phyloP scores from a whole-genome alignment of 805 yeast genomes.

The Metschnikowia aberdeeniae region DNA sequence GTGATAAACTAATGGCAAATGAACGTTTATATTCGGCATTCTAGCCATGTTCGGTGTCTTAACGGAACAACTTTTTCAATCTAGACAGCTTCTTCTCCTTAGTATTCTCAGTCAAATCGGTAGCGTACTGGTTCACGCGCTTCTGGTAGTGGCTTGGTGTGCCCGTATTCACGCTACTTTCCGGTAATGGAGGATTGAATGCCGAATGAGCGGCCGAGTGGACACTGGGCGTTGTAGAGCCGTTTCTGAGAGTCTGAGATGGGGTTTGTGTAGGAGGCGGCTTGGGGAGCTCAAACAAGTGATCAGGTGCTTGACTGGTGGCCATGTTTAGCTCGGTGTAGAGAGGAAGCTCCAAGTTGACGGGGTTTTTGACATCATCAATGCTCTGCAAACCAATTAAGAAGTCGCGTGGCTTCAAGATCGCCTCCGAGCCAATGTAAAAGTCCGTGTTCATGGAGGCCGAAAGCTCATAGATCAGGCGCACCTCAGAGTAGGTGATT shows the following conservation, averaged over 20 bases:
- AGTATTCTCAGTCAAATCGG: slow-evolving; percentile 11
- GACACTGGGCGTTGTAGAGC: background rate
- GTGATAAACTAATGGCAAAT: no score
- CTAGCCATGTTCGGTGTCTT: background rate
- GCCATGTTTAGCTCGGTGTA: slow-evolving; percentile 11
- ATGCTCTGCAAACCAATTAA: slow-evolving; percentile 40
- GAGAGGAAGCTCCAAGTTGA: slow-evolving; percentile 36
- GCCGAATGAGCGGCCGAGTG: background rate
- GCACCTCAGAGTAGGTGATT: slow-evolving; percentile 73
- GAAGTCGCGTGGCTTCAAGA: slow-evolving; percentile 51
- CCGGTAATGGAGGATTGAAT: slow-evolving; percentile 9
- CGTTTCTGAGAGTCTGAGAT: background rate
- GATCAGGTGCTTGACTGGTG: slow-evolving; percentile 15
- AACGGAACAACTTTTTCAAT: slow-evolving; percentile 17
- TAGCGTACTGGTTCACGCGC: slow-evolving; percentile 11
- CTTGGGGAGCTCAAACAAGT: slow-evolving; percentile 13
- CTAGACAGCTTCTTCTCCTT: slow-evolving; percentile 19
- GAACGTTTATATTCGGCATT: no score
- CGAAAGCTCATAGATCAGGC: slow-evolving; percentile 70
- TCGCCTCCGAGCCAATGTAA: slow-evolving; percentile 29
- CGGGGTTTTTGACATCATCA: slow-evolving; percentile 34
- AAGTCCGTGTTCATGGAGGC: slow-evolving; percentile 63
- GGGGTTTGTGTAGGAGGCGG: slow-evolving; percentile 2
- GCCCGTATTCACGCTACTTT: slow-evolving; percentile 2
- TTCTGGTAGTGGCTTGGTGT: slow-evolving; percentile 14